A percentile compares a stretch with the other conserved stretches of the same genome.
phyloP scores from a whole-genome alignment of 495 filamentous ascomycete species.

The Amphirosellinia nigrospora region DNA sequence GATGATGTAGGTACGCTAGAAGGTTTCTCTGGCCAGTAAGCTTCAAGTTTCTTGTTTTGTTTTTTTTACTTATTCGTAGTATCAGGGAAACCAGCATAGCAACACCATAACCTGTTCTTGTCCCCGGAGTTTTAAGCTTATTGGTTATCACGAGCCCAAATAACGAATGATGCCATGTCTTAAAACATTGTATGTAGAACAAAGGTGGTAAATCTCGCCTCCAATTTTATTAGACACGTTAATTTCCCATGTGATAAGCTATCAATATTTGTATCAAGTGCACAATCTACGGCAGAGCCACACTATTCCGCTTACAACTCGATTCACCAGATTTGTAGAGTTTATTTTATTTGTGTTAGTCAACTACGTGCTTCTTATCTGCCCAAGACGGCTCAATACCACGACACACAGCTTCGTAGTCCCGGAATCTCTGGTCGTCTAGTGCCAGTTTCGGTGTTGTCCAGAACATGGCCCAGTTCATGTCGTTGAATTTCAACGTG shows the following conservation, averaged over 20 bases:
- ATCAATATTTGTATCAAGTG: background rate
- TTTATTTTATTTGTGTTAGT: constrained; percentile 47
- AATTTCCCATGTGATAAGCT: background rate
- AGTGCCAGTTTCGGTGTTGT: constrained; percentile 69
- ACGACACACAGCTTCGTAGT: constrained; percentile 85
- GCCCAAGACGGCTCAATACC: constrained; percentile 83
- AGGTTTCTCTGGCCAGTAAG: background rate
- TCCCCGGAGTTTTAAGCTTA: background rate
- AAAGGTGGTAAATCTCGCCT: too few relatives aligned
- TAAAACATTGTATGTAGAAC: background rate
- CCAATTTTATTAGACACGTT: background rate
- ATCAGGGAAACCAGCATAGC: background rate
- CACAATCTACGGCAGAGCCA: background rate
- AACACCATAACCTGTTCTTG: background rate
- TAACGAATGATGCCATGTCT: constrained; percentile 4
- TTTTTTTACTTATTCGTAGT: background rate
- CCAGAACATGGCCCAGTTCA: constrained; percentile 98
- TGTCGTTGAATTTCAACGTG: constrained; percentile 76
- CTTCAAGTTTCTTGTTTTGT: constrained; percentile 1
- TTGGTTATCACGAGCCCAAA: background rate
- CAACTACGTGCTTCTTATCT: constrained; percentile 67
- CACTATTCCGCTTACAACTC: background rate
- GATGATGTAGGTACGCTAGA: constrained; percentile 1
- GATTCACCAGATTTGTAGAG: background rate
- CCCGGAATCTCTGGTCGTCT: constrained; percentile 64